These are phyloP conservation scores for Trichoderma semiorbis DNA, from an alignment of 2,329 filamentous ascomycete species.

Conservation along the genomic window DNA sequence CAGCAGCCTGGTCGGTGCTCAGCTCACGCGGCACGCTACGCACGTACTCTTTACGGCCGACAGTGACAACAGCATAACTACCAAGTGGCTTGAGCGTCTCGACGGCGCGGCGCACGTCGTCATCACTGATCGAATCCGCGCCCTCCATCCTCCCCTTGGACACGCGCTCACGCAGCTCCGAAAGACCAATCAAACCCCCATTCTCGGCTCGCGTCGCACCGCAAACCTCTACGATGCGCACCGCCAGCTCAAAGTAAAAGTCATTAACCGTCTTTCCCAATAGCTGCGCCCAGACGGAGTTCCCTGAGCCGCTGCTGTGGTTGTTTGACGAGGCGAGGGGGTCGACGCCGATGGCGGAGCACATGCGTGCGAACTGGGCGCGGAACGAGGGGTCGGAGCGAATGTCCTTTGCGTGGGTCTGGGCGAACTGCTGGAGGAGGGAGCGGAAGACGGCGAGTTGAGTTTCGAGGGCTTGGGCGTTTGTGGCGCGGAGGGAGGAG, in stretches of 20 bases:
- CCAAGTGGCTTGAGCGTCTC: conserved; percentile 82
- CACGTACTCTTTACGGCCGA: conserved; percentile 84
- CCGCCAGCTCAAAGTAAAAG: conserved; percentile 96
- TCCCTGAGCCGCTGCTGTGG: conserved; percentile 35
- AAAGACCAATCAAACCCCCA: conserved; percentile 81
- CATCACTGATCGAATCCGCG: conserved; percentile 77
- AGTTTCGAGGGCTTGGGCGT: conserved; percentile 81
- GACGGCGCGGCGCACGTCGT: conserved; percentile 88
- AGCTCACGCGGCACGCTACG: conserved; percentile 92
- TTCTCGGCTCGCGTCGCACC: conserved; percentile 83
- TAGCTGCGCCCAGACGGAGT: conserved; percentile 87
- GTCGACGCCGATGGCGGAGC: conserved; percentile 92
- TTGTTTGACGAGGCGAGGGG: conserved; percentile 62
- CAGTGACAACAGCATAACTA: conserved; percentile 78
- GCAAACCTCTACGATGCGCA: conserved; percentile 93
- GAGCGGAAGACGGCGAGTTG: conserved; percentile 96
- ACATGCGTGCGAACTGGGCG: conserved; percentile 98
- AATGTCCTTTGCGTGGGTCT: conserved; percentile 93
- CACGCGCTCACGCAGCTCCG: conserved; percentile 75
- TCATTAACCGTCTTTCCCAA: conserved; percentile 91
- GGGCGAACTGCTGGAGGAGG: conserved; percentile 88
- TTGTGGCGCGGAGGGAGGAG: conserved; percentile 75
- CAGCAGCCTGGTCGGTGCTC: conserved; percentile 88
- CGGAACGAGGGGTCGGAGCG: conserved; percentile 93
- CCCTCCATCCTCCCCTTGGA: conserved; percentile 71